phyloP scores from a whole-genome alignment of 2,329 filamentous ascomycete genomes.

The Microdochium paspali region DNA sequence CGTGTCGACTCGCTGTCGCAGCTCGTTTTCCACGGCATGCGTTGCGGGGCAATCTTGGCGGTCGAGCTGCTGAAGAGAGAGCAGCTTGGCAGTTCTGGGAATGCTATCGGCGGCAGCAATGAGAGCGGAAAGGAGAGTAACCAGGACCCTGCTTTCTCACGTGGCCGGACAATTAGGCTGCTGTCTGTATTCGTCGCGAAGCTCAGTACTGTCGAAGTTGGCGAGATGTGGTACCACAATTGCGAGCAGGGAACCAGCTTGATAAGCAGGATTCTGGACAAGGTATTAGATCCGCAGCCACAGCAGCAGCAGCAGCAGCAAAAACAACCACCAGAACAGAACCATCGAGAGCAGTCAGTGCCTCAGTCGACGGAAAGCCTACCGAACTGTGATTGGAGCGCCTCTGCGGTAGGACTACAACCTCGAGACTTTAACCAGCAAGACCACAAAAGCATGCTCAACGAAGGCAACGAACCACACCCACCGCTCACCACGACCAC shows the following conservation, averaged over 20 bases:
- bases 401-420: neutral
- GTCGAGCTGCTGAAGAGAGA: constrained; percentile 25
- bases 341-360: neutral
- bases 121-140: neutral
- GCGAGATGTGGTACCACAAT: neutral
- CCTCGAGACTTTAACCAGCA: neutral
- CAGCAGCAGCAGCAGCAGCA: neutral
- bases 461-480: too few relatives aligned
- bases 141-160: neutral
- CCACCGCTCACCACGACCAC: too few relatives aligned
- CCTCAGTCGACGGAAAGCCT: too few relatives aligned
- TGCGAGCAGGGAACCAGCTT: neutral
- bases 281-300: neutral
- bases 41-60: constrained; percentile 23
- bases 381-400: neutral
- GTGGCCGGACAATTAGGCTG: neutral
- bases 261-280: neutral
- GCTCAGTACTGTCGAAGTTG: neutral
- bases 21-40: constrained; percentile 20
- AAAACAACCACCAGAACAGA: neutral
- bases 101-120: neutral
- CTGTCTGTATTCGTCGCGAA: neutral
- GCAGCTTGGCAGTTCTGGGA: constrained; percentile 9
- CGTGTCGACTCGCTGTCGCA: constrained; percentile 18
- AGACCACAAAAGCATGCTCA: neutral